phyloP scores from a whole-genome alignment of 768 basidiomycete genomes.

The Psilocybe cubensis region DNA sequence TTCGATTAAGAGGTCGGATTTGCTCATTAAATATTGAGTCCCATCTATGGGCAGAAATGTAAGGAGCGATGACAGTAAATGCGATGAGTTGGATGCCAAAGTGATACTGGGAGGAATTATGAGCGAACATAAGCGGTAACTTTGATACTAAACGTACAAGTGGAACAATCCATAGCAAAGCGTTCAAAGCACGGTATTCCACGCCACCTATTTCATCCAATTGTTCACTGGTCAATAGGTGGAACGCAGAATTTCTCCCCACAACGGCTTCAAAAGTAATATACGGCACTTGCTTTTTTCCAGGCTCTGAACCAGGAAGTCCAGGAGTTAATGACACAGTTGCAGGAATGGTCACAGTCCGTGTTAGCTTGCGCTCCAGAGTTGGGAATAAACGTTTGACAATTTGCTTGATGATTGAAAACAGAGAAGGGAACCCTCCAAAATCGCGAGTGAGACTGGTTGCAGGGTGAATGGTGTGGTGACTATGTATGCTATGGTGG shows the following conservation, averaged over 20 bases:
- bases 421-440: conserved; percentile 79
- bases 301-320: conserved; percentile 37
- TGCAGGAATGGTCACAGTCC: conserved; percentile 76
- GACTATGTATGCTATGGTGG: conserved; percentile 6
- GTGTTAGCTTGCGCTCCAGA: conserved; percentile 56
- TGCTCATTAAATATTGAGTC: conserved; percentile 56
- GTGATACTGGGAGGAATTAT: conserved; percentile 66
- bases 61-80: conserved; percentile 81
- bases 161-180: conserved; percentile 80
- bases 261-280: conserved; percentile 85
- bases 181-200: conserved; percentile 85
- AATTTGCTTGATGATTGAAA: conserved; percentile 51
- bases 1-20: conserved; percentile 54
- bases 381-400: conserved; percentile 67
- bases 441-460: conserved; percentile 49
- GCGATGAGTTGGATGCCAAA: conserved; percentile 67
- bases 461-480: conserved; percentile 19
- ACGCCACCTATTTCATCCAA: conserved; percentile 93
- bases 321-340: conserved; percentile 63
- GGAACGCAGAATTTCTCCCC: conserved; percentile 81
- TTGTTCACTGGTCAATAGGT: conserved; percentile 74
- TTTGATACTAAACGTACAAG: conserved; percentile 48
- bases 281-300: conserved; percentile 70
- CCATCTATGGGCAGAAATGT: conserved; percentile 70
- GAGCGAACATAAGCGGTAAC: not conserved